phyloP scores from a whole-genome alignment of 768 basidiomycete species.

The Boletus subcaerulescens region DNA sequence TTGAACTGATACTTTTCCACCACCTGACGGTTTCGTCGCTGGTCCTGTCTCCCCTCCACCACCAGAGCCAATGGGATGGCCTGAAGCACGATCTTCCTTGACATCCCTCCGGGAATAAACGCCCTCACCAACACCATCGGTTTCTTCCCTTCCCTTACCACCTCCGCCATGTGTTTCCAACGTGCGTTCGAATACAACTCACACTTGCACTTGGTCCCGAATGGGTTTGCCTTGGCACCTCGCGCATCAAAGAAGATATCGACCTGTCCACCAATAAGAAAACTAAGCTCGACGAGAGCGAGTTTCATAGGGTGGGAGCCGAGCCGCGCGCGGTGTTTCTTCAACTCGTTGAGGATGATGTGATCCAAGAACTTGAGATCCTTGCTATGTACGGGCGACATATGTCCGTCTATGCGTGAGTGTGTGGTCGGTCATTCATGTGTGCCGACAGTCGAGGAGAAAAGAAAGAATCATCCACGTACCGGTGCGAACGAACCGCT shows the following conservation, averaged over 20 bases:
- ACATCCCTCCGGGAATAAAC: conserved; percentile 25
- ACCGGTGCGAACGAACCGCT: conserved; percentile 19
- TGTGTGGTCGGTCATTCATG: not conserved
- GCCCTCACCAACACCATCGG: conserved; percentile 25
- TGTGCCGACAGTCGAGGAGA: not conserved
- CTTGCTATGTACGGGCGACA: conserved; percentile 20
- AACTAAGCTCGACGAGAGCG: conserved; percentile 26
- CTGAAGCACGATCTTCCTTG: conserved; percentile 29
- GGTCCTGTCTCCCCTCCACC: not conserved
- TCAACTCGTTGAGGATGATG: conserved; percentile 25
- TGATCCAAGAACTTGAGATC: conserved; percentile 27
- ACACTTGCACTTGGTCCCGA: conserved; percentile 24
- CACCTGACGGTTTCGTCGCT: not conserved
- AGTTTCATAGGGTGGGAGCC: conserved; percentile 13
- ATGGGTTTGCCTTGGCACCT: conserved; percentile 20
- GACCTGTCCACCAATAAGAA: conserved; percentile 11
- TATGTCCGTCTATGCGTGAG: conserved; percentile 16
- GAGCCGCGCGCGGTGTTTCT: conserved; percentile 15
- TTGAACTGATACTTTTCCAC: conserved; percentile 17
- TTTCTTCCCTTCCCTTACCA: conserved; percentile 9
- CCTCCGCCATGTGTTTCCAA: conserved; percentile 23
- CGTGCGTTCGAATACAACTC: conserved; percentile 21
- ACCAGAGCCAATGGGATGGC: conserved; percentile 21
- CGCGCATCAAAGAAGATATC: conserved; percentile 20
- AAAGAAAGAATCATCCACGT: not conserved